Conservation (phyloP, 441 rosid species). For the Populus hybrid region DNA sequence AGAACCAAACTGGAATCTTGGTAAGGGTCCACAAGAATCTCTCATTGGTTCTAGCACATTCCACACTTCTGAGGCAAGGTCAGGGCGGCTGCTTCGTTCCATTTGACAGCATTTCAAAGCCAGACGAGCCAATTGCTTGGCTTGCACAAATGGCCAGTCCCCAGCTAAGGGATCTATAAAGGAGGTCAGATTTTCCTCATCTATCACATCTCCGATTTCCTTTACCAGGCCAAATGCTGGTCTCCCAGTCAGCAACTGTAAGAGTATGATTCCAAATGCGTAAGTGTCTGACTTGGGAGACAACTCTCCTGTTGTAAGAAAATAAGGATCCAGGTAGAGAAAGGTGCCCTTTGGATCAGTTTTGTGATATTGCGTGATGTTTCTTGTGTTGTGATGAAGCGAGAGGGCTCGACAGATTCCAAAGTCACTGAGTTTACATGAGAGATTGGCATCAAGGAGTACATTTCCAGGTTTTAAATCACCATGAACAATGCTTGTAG, state of each 20-base stretch:
- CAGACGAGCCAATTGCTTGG: conserved; percentile 82
- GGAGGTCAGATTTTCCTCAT: conserved; percentile 46
- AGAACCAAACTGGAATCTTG: conserved; percentile 47
- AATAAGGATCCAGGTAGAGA: conserved; percentile 83
- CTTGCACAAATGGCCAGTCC: conserved; percentile 96
- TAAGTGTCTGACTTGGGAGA: conserved; percentile 87
- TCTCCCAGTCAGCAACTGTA: conserved; percentile 77
- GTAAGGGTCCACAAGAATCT: conserved; percentile 74
- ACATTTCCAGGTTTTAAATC: conserved; percentile 84
- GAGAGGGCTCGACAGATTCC: conserved; percentile 54
- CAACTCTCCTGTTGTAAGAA: conserved; percentile 70
- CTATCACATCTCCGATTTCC: conserved; percentile 72
- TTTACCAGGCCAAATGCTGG: conserved; percentile 60
- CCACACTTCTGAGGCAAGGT: conserved; percentile 83
- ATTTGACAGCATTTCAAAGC: conserved; percentile 85
- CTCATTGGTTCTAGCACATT: conserved; percentile 93
- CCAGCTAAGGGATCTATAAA: conserved; percentile 92
- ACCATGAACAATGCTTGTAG: conserved; percentile 80
- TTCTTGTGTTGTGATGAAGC: conserved; percentile 24
- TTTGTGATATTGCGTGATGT: conserved; percentile 31
- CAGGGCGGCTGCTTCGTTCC: conserved; percentile 69
- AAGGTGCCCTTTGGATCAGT: conserved; percentile 74
- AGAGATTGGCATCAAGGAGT: conserved; percentile 74
- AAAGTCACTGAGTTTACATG: conserved; percentile 80
- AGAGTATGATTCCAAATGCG: conserved; percentile 77